Evolutionary conservation across 2,329 filamentous ascomycete genomes (phyloP), one percentile per base, ranked within the genome.

Genomic region (Lecanicillium sp.): DNA sequence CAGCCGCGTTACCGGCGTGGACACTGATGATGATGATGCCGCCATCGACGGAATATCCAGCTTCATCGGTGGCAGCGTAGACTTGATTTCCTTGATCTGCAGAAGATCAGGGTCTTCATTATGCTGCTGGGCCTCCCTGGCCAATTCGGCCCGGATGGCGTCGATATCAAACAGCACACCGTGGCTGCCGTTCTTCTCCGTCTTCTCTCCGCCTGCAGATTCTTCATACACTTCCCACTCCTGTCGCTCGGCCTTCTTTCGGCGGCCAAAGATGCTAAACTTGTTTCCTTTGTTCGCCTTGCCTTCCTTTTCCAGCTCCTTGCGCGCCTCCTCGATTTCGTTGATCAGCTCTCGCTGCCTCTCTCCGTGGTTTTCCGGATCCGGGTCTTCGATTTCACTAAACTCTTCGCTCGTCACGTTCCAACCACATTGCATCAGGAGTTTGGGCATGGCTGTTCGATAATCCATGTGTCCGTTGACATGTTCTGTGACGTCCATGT

Each of bases 381-480:
- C 92, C 0, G 92, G 88, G 49, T 98, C 92, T 57, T 97, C 92
- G 44, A 98, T 97, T 61, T 98, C 92, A 1, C 77, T 81, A 55
- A 97, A 98, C 57, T 97, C 90, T 50, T 96, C 88, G 47, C 83
- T 89, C 53, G 95, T 82, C 4, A 97, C 86, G 38, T 82, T 66
- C 88, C 89, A 98, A 13, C 89, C 92, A 27, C 89, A 87, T 56
- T 90, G 83, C 45, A 87, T 79, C 37, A 98, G 70, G 14, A 98
- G 71, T 41, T 78, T 78, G 13, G 92, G 92, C 83, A 98, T 97
- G 28, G 88, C 86, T 18, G 79, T 77, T 59, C 92, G 86, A 63
- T 98, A 98, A 37, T 92, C 86, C 90, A 97, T 97, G 57, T 98
- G 92, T 1, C 92, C 90, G 19, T 81, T 78, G 13, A 97, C 90